Evolutionary conservation across 331 rosid genomes (phyloP).

Genomic region (Rosa hybrid): DNA sequence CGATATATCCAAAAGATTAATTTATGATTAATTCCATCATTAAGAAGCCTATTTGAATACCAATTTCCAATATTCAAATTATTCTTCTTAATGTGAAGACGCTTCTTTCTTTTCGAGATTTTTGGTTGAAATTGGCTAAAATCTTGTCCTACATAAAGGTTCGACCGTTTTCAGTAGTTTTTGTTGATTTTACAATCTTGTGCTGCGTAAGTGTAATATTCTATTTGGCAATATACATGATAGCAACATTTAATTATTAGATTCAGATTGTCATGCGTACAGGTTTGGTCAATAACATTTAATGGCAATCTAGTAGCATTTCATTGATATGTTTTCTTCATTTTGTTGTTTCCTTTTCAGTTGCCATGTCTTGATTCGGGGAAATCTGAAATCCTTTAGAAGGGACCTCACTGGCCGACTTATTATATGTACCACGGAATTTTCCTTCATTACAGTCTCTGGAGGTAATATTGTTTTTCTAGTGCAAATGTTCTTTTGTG

Average conservation of each 20-base stretch:
- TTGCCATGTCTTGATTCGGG: slow-evolving; percentile 75
- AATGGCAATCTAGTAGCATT: not conserved
- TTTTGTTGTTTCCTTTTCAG: slow-evolving; percentile 32
- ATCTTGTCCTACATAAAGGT: slow-evolving; percentile 35
- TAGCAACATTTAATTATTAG: not conserved
- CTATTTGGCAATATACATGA: not conserved
- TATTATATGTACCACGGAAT: slow-evolving; percentile 48
- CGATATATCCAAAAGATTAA: too few relatives aligned
- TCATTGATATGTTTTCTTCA: not conserved
- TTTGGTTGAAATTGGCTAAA: too few relatives aligned
- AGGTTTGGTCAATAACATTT: not conserved
- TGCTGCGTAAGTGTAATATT: not conserved
- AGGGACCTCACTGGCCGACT: slow-evolving; percentile 58
- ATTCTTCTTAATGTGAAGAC: too few relatives aligned
- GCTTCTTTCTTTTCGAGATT: too few relatives aligned
- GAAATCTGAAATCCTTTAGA: slow-evolving; percentile 53
- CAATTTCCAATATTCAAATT: too few relatives aligned
- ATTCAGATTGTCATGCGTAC: not conserved
- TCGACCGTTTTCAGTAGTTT: slow-evolving; percentile 10
- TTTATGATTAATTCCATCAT: too few relatives aligned
- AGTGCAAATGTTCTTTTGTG: not conserved
- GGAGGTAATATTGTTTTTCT: slow-evolving; percentile 53
- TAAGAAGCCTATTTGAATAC: too few relatives aligned
- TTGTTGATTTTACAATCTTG: not conserved
- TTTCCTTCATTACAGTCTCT: slow-evolving; percentile 67